Conservation (phyloP, 257 asterid genomes). For the Jasminum sambac region DNA sequence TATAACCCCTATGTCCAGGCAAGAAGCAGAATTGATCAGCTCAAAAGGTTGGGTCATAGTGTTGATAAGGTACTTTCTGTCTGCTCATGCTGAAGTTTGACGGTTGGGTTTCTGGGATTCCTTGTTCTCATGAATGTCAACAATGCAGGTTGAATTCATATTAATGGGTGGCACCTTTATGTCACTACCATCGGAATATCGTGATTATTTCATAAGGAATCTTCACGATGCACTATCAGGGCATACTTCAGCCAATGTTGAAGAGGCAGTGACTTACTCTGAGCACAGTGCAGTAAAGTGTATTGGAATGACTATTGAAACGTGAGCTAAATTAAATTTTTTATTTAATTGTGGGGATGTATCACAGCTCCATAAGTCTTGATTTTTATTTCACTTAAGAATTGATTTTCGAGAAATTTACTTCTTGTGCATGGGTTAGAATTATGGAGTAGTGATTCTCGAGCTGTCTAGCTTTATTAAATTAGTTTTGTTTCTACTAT, state of each 20-base stretch:
- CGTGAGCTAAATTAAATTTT: slow-evolving; percentile 48
- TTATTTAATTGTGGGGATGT: background rate
- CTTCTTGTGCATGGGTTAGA: slow-evolving; percentile 4
- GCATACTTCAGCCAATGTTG: slow-evolving; percentile 92
- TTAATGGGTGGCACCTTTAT: slow-evolving; percentile 99
- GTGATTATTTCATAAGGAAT: slow-evolving; percentile 85
- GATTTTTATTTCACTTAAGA: background rate
- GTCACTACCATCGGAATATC: slow-evolving; percentile 96
- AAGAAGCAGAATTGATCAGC: slow-evolving; percentile 94
- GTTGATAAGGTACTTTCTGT: slow-evolving; percentile 80
- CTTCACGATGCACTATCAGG: slow-evolving; percentile 99
- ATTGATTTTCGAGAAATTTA: slow-evolving; percentile 4
- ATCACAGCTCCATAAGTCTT: background rate
- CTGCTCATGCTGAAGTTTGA: slow-evolving; percentile 22
- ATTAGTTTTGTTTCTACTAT: background rate
- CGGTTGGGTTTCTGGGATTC: slow-evolving; percentile 5
- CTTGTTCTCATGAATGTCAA: slow-evolving; percentile 22
- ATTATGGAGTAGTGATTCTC: slow-evolving; percentile 4
- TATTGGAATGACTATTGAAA: slow-evolving; percentile 99
- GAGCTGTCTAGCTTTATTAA: slow-evolving; percentile 18
- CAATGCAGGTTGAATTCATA: slow-evolving; percentile 89
- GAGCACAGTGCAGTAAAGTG: slow-evolving; percentile 94
- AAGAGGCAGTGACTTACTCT: slow-evolving; percentile 95
- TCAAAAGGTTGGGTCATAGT: slow-evolving; percentile 96
- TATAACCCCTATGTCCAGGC: slow-evolving; percentile 99